These are phyloP conservation scores for Flaveria brownii DNA, from an alignment of 129 eudicot genomes.

Conservation along the genomic window DNA sequence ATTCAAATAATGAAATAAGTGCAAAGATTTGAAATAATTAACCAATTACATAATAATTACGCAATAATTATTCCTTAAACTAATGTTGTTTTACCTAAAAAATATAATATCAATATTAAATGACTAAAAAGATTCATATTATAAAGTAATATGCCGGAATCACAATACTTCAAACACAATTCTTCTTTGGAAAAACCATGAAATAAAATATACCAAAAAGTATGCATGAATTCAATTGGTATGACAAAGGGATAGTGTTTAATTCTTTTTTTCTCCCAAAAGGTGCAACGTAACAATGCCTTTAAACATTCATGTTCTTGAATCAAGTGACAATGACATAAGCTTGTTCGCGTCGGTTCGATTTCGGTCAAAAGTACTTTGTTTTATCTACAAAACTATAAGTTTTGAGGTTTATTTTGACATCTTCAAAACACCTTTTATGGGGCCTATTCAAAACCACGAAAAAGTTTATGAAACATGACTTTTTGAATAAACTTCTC, in stretches of 20 bases:
- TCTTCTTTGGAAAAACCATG: not conserved
- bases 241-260: constrained; percentile 2
- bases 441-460: not conserved
- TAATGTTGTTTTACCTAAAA: not conserved
- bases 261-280: constrained; percentile 27
- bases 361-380: constrained; percentile 25
- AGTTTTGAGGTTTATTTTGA: not conserved
- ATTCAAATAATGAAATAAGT: not conserved
- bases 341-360: constrained; percentile 27
- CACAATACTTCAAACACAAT: constrained; percentile 4
- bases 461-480: not conserved
- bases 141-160: not conserved
- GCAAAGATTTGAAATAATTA: not conserved
- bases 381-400: constrained; percentile 18
- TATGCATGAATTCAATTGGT: not conserved
- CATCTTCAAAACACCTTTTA: not conserved
- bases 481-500: not conserved
- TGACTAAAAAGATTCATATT: not conserved
- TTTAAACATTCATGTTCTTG: constrained; percentile 39
- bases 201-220: constrained; percentile 10
- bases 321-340: constrained; percentile 37
- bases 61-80: not conserved
- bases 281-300: constrained; percentile 24
- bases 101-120: too few species aligned
- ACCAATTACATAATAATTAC: not conserved